Conservation (phyloP, 768 basidiomycete genomes). For the Dioszegia crocea region DNA sequence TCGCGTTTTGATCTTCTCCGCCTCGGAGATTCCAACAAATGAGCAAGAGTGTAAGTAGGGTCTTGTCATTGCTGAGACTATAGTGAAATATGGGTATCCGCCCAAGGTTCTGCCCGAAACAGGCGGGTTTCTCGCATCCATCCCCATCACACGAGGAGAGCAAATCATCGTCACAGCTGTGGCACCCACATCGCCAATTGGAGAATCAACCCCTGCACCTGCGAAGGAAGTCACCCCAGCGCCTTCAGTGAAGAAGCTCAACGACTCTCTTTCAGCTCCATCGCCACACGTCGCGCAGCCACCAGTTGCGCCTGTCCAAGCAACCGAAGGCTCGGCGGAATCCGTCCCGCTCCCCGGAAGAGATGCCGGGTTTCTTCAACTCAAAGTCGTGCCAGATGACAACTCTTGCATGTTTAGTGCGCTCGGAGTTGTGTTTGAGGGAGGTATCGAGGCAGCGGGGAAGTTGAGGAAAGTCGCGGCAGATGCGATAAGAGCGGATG, state of each 20-base stretch:
- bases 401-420: conserved; percentile 93
- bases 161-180: conserved; percentile 75
- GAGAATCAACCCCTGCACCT: conserved; percentile 18
- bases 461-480: conserved; percentile 78
- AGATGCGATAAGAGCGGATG: conserved; percentile 68
- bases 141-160: conserved; percentile 74
- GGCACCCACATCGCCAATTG: conserved; percentile 5
- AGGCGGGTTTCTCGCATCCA: conserved; percentile 55
- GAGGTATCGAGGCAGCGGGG: conserved; percentile 67
- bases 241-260: conserved; percentile 1
- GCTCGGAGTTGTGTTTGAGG: conserved; percentile 77
- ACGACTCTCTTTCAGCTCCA: conserved; percentile 19
- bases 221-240: conserved; percentile 15
- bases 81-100: conserved; percentile 66
- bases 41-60: conserved; percentile 64
- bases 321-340: neutral
- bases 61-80: neutral
- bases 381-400: conserved; percentile 87
- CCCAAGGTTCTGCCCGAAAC: conserved; percentile 67
- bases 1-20: conserved; percentile 64
- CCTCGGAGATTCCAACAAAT: conserved; percentile 67
- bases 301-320: conserved; percentile 40
- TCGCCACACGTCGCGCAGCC: conserved; percentile 12
- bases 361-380: conserved; percentile 32
- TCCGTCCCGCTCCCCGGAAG: conserved; percentile 26